Conservation (phyloP, 2,329 filamentous ascomycete species). For the Fusarium sp. region DNA sequence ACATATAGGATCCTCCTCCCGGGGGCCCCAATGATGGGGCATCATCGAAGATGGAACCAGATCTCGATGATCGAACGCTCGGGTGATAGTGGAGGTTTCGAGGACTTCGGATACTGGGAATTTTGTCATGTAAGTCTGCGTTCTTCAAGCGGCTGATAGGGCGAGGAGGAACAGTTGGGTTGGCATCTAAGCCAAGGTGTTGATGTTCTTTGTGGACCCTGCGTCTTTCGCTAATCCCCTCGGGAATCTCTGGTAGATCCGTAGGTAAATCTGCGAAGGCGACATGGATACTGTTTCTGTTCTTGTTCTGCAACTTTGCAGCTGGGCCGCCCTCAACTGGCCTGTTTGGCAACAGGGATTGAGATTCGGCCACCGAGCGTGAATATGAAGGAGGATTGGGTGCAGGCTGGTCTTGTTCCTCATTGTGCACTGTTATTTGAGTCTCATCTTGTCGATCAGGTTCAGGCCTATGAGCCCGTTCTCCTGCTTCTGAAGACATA, state of each 20-base stretch:
- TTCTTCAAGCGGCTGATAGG: constrained; percentile 38
- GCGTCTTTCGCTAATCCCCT: constrained; percentile 57
- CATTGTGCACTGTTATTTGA: not conserved
- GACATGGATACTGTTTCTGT: constrained; percentile 48
- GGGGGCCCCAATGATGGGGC: constrained; percentile 70
- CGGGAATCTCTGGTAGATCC: constrained; percentile 62
- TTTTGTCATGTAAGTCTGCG: constrained; percentile 55
- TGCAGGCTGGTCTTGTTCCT: constrained; percentile 11
- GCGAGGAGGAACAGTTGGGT: constrained; percentile 32
- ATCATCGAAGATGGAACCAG: constrained; percentile 64
- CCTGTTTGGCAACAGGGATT: constrained; percentile 30
- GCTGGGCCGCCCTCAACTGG: constrained; percentile 45
- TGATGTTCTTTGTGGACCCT: constrained; percentile 48
- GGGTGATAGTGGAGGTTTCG: constrained; percentile 61
- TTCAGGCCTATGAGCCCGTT: constrained; percentile 1
- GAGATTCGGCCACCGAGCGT: constrained; percentile 19
- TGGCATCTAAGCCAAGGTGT: constrained; percentile 32
- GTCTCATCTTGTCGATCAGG: constrained; percentile 17
- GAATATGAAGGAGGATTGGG: constrained; percentile 24
- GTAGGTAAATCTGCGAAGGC: constrained; percentile 50
- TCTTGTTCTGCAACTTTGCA: constrained; percentile 63
- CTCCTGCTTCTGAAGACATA: constrained; percentile 23
- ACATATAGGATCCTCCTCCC: constrained; percentile 73
- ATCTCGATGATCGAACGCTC: constrained; percentile 61
- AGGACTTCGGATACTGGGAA: constrained; percentile 57